Percentiles rank a stretch among this genome's conserved stretches.
Conservation (phyloP, 352 stramenopile genomes). For the Phytophthora tubulina region DNA sequence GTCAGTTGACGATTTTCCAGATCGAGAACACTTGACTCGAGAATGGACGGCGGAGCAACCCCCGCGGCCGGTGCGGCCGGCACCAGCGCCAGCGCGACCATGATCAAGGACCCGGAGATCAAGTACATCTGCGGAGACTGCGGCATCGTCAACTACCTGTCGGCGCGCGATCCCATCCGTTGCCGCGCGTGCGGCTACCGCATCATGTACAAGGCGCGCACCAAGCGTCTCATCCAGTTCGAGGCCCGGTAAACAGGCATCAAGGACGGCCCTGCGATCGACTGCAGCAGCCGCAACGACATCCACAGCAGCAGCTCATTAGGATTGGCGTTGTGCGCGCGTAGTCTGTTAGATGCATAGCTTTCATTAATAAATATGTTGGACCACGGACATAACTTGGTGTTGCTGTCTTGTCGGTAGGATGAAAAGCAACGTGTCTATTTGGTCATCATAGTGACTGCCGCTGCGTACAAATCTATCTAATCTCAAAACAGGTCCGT, state of each 20-base stretch:
- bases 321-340: neutral
- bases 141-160: conserved; percentile 96
- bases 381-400: conserved; percentile 6
- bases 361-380: conserved; percentile 50
- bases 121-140: conserved; percentile 99
- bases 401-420: neutral
- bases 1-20: conserved; percentile 40
- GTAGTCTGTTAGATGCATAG: conserved; percentile 26
- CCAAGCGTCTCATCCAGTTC: conserved; percentile 95
- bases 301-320: neutral
- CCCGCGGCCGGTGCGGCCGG: conserved; percentile 66
- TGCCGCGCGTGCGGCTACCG: conserved; percentile 97
- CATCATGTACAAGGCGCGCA: conserved; percentile 98
- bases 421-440: conserved; percentile 30
- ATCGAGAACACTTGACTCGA: conserved; percentile 18
- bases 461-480: conserved; percentile 37
- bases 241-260: conserved; percentile 80
- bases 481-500: conserved; percentile 14
- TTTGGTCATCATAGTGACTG: conserved; percentile 13
- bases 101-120: conserved; percentile 91
- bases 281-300: neutral
- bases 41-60: conserved; percentile 85
- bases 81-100: conserved; percentile 50
- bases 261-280: conserved; percentile 6
- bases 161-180: conserved; percentile 95